Percentiles rank a stretch among this genome's conserved stretches.
Evolutionary conservation across 768 basidiomycete genomes (phyloP).

Genomic region (Mycena crocata): DNA sequence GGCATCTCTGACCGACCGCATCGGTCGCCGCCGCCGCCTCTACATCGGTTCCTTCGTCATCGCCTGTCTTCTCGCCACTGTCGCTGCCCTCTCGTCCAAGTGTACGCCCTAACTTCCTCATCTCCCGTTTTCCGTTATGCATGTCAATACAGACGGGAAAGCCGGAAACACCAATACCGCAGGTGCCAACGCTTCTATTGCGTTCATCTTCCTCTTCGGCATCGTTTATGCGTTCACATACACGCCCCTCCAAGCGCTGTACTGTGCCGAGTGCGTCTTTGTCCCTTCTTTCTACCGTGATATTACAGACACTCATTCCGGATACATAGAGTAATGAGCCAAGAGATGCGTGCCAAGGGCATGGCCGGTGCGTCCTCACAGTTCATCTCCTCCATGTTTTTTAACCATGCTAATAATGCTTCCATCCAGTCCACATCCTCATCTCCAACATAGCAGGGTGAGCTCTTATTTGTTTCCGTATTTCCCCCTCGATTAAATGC

Average conservation of each 20-base stretch:
- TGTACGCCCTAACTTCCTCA: conserved; percentile 32
- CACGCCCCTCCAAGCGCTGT: conserved; percentile 41
- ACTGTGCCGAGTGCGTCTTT: conserved; percentile 39
- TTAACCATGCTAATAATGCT: not conserved
- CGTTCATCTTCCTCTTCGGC: conserved; percentile 41
- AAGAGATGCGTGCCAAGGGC: conserved; percentile 42
- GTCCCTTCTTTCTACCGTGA: not conserved
- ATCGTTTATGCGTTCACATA: conserved; percentile 41
- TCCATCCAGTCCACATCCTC: conserved; percentile 35
- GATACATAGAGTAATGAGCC: conserved; percentile 37
- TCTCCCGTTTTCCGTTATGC: not conserved
- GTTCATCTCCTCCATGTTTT: not conserved
- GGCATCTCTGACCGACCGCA: conserved; percentile 36
- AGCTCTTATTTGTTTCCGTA: not conserved
- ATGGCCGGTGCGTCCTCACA: conserved; percentile 32
- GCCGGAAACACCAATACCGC: conserved; percentile 34
- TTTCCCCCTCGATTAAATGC: not conserved
- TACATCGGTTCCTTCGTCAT: conserved; percentile 37
- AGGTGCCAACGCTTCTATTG: conserved; percentile 42
- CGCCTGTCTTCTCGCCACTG: conserved; percentile 36
- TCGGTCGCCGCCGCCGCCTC: conserved; percentile 39
- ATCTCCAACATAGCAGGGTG: conserved; percentile 41
- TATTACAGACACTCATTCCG: not conserved
- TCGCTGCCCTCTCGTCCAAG: conserved; percentile 38
- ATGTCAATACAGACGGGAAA: conserved; percentile 28